Evolutionary conservation across 192 early-diverging fungal genomes (phyloP).

Genomic region (Backusella mclennaniae): DNA sequence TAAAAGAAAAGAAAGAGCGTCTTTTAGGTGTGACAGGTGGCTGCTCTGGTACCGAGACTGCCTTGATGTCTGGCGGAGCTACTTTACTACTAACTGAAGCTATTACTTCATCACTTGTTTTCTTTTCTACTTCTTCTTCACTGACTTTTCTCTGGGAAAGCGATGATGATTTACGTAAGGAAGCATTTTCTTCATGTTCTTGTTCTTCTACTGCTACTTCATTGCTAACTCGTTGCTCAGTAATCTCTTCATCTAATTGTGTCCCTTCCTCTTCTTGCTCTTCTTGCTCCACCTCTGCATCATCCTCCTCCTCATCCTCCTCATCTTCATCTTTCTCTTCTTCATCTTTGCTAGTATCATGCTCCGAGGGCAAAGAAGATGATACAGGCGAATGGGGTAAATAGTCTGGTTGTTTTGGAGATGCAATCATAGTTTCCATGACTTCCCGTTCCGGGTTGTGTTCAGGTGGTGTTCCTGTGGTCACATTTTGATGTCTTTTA

Average conservation of each 20-base stretch:
- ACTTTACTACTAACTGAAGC: background rate
- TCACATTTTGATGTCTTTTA: background rate
- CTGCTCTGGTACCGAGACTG: background rate
- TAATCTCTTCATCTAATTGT: background rate
- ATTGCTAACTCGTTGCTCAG: background rate
- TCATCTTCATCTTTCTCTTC: background rate
- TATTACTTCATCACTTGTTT: background rate
- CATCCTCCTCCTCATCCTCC: background rate
- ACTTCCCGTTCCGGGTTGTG: background rate
- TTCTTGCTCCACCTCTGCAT: background rate
- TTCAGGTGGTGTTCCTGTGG: background rate
- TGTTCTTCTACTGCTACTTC: background rate
- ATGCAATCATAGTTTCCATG: background rate
- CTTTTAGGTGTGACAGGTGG: background rate
- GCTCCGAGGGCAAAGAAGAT: background rate
- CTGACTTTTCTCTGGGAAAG: background rate
- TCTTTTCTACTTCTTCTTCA: background rate
- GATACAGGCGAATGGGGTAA: background rate
- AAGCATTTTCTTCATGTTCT: background rate
- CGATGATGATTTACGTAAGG: background rate
- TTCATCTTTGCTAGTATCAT: background rate
- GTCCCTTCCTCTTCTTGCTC: background rate
- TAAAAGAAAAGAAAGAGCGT: conserved; percentile 15
- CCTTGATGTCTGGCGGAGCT: background rate
- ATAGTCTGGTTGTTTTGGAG: background rate